Evolutionary conservation across 805 yeast species (phyloP).

Genomic region (Candida orba): DNA sequence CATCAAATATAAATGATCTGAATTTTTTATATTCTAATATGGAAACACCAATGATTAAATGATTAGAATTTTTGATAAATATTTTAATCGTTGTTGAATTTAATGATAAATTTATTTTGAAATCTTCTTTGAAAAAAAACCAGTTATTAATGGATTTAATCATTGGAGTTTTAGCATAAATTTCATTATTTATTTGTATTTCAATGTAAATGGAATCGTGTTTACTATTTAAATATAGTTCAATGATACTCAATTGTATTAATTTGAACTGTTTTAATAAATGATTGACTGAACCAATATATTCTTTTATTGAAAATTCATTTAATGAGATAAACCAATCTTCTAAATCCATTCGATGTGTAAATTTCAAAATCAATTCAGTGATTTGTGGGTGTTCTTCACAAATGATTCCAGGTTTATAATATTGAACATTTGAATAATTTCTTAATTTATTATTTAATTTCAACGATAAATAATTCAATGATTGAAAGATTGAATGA

Average conservation of each 20-base stretch:
- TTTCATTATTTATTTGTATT: slow-evolving; percentile 60
- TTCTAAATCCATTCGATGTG: slow-evolving; percentile 61
- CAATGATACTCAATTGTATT: slow-evolving; percentile 52
- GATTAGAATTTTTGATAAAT: slow-evolving; percentile 21
- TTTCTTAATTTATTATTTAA: slow-evolving; percentile 45
- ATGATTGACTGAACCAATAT: slow-evolving; percentile 25
- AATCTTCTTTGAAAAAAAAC: slow-evolving; percentile 84
- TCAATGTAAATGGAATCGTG: slow-evolving; percentile 51
- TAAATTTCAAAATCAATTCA: slow-evolving; percentile 52
- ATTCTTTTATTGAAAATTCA: slow-evolving; percentile 57
- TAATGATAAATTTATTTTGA: slow-evolving; percentile 51
- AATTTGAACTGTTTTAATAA: slow-evolving; percentile 45
- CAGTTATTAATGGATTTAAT: slow-evolving; percentile 32
- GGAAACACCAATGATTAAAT: slow-evolving; percentile 27
- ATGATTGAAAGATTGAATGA: slow-evolving; percentile 51
- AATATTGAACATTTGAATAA: too few species aligned
- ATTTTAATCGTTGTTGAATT: slow-evolving; percentile 40
- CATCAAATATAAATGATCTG: slow-evolving; percentile 11
- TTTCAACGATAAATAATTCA: slow-evolving; percentile 55
- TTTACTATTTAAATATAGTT: slow-evolving; percentile 38
- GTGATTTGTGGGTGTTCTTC: slow-evolving; percentile 17
- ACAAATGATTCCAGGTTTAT: slow-evolving; percentile 5
- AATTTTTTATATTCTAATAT: slow-evolving; percentile 8
- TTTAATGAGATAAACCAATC: slow-evolving; percentile 69
- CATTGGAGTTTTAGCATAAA: slow-evolving; percentile 74